Percentiles rank a stretch among this genome's conserved stretches.
These are phyloP conservation scores for Dillenia turbinata DNA, from an alignment of 164 flowering plant species.

Conservation along the genomic window DNA sequence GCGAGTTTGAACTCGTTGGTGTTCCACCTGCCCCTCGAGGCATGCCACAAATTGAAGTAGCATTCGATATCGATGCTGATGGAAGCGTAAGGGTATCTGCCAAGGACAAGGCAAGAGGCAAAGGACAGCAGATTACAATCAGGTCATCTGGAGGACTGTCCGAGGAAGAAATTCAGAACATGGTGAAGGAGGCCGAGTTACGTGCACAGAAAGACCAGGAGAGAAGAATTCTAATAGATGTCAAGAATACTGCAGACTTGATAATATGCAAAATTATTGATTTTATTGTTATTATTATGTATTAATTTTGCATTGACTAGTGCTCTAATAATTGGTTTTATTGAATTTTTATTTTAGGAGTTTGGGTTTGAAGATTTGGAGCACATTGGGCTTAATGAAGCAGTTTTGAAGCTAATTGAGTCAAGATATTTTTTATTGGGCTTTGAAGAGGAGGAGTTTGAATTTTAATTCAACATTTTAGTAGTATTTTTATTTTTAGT, in stretches of 20 bases:
- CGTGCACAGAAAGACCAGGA: conserved; percentile 50
- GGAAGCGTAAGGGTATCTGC: conserved; percentile 57
- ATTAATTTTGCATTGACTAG: no score
- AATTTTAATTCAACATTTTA: no score
- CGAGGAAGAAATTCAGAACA: conserved; percentile 49
- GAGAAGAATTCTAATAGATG: conserved; percentile 40
- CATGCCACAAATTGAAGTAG: conserved; percentile 53
- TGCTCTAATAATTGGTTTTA: no score
- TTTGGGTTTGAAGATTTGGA: no score
- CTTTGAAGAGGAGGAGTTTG: no score
- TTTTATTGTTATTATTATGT: no score
- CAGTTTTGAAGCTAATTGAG: no score
- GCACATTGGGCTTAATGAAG: no score
- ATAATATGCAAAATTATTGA: no score
- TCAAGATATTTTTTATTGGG: no score
- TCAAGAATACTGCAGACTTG: conserved; percentile 46
- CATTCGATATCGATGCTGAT: conserved; percentile 59
- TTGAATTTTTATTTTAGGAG: no score
- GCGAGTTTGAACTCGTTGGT: conserved; percentile 57
- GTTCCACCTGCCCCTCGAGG: conserved; percentile 62
- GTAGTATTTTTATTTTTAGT: no score
- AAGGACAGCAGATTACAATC: conserved; percentile 54
- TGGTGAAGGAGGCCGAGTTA: conserved; percentile 51
- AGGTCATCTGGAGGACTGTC: conserved; percentile 54
- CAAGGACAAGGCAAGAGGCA: conserved; percentile 45